Conservation (phyloP, 148 eudicot genomes). For the Rhododendron vialii region DNA sequence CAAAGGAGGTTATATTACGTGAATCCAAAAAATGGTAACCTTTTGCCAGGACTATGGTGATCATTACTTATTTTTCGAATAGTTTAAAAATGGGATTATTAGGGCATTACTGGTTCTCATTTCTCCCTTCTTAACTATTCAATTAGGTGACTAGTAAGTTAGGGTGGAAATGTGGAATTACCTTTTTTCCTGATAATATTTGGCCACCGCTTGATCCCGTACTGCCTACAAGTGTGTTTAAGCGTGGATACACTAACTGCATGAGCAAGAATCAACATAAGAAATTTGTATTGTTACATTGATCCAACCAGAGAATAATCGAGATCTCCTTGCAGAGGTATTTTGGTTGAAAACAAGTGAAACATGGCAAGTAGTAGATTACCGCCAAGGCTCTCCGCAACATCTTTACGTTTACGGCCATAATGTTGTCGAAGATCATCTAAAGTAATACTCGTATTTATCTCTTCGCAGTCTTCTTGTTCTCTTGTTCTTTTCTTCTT, state of each 20-base stretch:
- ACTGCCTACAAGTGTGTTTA: constrained; percentile 80
- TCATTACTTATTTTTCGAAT: not conserved
- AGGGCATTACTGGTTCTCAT: not conserved
- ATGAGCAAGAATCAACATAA: not conserved
- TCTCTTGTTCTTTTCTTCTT: no score
- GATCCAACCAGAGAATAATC: not conserved
- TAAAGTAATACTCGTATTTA: no score
- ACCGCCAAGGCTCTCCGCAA: not conserved
- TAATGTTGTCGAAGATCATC: not conserved
- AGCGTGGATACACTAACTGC: constrained; percentile 85
- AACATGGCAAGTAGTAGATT: not conserved
- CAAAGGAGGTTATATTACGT: no score
- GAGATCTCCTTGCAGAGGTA: not conserved
- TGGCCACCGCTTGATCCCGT: constrained; percentile 76
- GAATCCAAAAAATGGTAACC: no score
- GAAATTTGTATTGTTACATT: not conserved
- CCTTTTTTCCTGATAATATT: constrained; percentile 62
- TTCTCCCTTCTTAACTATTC: not conserved
- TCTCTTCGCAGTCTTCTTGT: no score
- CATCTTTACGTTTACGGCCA: not conserved
- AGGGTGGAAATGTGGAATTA: constrained; percentile 52
- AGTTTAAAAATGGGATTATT: not conserved
- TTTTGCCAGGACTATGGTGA: no score
- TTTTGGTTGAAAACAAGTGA: not conserved
- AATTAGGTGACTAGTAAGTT: constrained; percentile 2